Conservation (phyloP, 1,284 basidiomycete genomes). For the Trichosporon faecale region DNA sequence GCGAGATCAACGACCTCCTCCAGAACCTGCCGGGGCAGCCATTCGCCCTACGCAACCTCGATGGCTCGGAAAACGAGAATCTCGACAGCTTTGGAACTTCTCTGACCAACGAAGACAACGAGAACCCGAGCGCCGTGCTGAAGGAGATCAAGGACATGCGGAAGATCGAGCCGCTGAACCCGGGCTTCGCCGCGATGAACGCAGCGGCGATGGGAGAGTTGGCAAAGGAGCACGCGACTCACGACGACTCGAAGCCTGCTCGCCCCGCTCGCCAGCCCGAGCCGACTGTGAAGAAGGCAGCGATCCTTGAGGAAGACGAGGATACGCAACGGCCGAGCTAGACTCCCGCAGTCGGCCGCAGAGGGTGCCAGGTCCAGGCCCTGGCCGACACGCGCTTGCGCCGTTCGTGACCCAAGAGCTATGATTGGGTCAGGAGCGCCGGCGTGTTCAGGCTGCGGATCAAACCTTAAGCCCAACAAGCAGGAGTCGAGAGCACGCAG, state of each 20-base stretch:
- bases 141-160: constrained; percentile 3
- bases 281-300: background rate
- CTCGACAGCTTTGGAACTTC: background rate
- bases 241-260: background rate
- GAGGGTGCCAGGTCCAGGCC: background rate
- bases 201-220: background rate
- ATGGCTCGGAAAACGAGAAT: constrained; percentile 13
- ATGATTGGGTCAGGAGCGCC: background rate
- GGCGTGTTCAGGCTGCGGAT: background rate
- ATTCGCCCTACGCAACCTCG: constrained; percentile 17
- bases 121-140: background rate
- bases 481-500: background rate
- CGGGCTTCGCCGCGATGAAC: background rate
- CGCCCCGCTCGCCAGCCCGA: background rate
- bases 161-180: background rate
- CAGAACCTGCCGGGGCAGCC: constrained; percentile 23
- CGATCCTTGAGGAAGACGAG: background rate
- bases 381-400: background rate
- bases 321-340: background rate
- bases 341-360: background rate
- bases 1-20: constrained; percentile 30
- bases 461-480: background rate
- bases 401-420: background rate
- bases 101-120: background rate
- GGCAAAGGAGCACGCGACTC: background rate